A percentile compares a stretch with the other conserved stretches of the same genome.
phyloP scores from a whole-genome alignment of 805 yeast species.

The Millerozyma miso region DNA sequence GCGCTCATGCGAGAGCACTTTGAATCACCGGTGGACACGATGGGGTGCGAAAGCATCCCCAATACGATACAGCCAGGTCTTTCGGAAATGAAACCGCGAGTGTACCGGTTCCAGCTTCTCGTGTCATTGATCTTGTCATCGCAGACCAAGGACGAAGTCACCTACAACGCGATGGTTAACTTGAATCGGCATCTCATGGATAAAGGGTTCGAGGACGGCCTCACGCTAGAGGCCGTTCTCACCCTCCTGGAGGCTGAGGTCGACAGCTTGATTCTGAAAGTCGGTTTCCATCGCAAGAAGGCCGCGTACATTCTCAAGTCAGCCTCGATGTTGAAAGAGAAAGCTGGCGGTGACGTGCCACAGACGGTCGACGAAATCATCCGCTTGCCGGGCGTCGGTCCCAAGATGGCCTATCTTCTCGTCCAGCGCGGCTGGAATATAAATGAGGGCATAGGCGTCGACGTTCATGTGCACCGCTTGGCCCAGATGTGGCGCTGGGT shows the following conservation, averaged over 20 bases:
- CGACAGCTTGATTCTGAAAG: constrained; percentile 66
- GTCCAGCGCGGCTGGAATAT: constrained; percentile 80
- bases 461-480: constrained; percentile 81
- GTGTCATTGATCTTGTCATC: constrained; percentile 83
- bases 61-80: constrained; percentile 36
- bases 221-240: constrained; percentile 52
- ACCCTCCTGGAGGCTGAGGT: constrained; percentile 51
- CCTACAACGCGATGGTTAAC: constrained; percentile 63
- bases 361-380: constrained; percentile 59
- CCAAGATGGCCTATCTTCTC: constrained; percentile 85
- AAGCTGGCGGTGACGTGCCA: constrained; percentile 70
- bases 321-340: constrained; percentile 45
- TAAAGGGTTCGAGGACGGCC: constrained; percentile 44
- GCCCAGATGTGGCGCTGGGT: constrained; percentile 84
- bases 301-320: constrained; percentile 65
- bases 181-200: constrained; percentile 46
- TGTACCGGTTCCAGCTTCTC: constrained; percentile 66
- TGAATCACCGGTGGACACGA: constrained; percentile 80
- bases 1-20: constrained; percentile 62
- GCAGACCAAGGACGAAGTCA: constrained; percentile 88
- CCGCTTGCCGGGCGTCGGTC: constrained; percentile 87
- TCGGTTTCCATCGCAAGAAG: constrained; percentile 84
- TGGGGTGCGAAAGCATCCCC: constrained; percentile 74
- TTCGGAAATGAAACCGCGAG: constrained; percentile 27
- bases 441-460: constrained; percentile 86